A percentile compares a stretch with the other conserved stretches of the same genome.
These are phyloP conservation scores for Barbarea vulgaris DNA, from an alignment of 345 rosid genomes.

Conservation along the genomic window DNA sequence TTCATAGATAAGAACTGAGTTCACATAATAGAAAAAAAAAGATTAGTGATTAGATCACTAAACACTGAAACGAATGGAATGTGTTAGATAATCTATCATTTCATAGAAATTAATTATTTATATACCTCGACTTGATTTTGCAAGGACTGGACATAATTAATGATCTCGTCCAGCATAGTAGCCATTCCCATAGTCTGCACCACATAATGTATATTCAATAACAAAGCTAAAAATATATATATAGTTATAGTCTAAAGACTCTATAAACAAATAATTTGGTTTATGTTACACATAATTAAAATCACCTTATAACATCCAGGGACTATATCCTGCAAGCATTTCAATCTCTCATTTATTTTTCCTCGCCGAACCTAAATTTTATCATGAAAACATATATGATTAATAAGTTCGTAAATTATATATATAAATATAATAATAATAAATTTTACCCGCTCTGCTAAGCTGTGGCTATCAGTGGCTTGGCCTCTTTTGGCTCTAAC, in stretches of 20 bases:
- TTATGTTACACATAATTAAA: background rate
- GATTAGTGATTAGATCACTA: background rate
- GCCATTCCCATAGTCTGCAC: constrained; percentile 87
- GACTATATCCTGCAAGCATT: constrained; percentile 74
- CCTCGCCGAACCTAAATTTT: constrained; percentile 66
- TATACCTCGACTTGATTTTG: constrained; percentile 83
- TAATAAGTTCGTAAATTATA: background rate
- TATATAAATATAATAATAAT: background rate
- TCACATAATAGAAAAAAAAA: background rate
- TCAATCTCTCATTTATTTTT: constrained; percentile 75
- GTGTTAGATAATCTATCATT: background rate
- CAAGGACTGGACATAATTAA: constrained; percentile 76
- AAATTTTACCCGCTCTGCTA: constrained; percentile 76
- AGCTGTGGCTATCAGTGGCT: constrained; percentile 94
- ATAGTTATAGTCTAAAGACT: background rate
- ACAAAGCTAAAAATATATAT: background rate
- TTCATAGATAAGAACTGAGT: constrained; percentile 89
- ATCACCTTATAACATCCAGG: constrained; percentile 85
- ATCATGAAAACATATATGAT: background rate
- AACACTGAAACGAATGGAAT: background rate
- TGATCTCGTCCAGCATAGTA: constrained; percentile 80
- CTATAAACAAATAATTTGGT: background rate
- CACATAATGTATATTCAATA: constrained; percentile 11
- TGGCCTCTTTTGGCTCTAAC: constrained; percentile 96
- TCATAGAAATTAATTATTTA: background rate